A percentile compares a stretch with the other conserved stretches of the same genome.
Evolutionary conservation across 2,329 filamentous ascomycete genomes (phyloP).

Genomic region (Pseudogymnoascus sp.): DNA sequence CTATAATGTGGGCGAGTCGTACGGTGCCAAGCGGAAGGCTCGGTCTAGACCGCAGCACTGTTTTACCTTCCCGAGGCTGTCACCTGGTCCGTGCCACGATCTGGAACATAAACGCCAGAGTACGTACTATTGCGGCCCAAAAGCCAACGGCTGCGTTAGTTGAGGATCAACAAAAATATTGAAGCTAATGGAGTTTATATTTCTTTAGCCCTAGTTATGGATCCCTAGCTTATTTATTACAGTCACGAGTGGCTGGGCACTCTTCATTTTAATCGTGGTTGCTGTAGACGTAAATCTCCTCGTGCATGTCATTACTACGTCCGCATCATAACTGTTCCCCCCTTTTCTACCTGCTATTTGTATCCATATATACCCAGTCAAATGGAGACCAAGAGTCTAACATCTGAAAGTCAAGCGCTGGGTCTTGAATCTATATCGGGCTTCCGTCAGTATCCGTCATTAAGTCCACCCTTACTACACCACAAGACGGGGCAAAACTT

Average conservation of each 20-base stretch:
- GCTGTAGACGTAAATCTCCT: not conserved
- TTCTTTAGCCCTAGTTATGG: not conserved
- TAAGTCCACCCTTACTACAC: not conserved
- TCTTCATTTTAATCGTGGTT: not conserved
- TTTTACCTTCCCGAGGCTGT: not conserved
- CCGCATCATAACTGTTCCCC: too few species aligned
- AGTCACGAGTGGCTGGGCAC: too few species aligned
- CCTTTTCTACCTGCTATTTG: not conserved
- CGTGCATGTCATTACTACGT: not conserved
- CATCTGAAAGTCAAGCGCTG: not conserved
- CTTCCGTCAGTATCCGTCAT: not conserved
- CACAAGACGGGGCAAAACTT: not conserved
- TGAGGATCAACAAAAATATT: not conserved
- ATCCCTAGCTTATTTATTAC: too few species aligned
- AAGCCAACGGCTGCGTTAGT: not conserved
- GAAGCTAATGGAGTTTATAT: not conserved
- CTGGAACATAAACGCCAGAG: not conserved
- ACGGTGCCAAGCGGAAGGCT: conserved; percentile 3
- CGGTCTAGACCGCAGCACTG: conserved; percentile 1
- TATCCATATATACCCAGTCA: conserved; percentile 5
- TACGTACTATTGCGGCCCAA: not conserved
- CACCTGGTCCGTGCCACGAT: not conserved
- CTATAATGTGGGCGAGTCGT: conserved; percentile 4
- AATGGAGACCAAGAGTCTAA: not conserved
- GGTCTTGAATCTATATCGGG: not conserved